These are phyloP conservation scores for Naegleria fowleri DNA, from an alignment of 208 protist species.

Conservation along the genomic window DNA sequence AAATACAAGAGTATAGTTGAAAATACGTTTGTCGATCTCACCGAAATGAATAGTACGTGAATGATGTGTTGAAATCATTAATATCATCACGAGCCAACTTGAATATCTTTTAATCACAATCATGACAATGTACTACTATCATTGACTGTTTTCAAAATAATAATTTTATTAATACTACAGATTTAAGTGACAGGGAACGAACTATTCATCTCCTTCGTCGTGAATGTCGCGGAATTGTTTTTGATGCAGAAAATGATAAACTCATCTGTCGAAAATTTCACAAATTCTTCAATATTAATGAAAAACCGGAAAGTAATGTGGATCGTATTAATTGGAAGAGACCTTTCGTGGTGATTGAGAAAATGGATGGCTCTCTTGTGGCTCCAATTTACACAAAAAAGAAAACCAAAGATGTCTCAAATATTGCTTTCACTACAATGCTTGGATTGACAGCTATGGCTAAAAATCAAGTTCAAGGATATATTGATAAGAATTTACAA, in stretches of 20 bases:
- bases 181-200: not conserved
- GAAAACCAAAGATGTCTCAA: not conserved
- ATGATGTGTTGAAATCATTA: no score
- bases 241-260: not conserved
- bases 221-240: not conserved
- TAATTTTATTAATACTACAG: no score
- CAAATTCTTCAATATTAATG: constrained; percentile 17
- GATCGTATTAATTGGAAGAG: not conserved
- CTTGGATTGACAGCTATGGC: not conserved
- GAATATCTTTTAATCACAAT: no score
- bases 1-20: not conserved
- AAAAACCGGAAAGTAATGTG: not conserved
- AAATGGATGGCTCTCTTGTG: not conserved
- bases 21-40: not conserved
- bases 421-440: not conserved
- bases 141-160: no score
- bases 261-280: not conserved
- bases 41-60: not conserved
- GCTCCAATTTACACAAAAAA: not conserved
- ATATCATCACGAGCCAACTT: no score
- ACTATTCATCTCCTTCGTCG: not conserved
- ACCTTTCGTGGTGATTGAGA: not conserved
- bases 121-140: no score
- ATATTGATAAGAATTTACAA: not conserved
- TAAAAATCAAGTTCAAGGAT: not conserved